Conservation (phyloP, 1,284 basidiomycete species). For the Schizophyllum amplum region DNA sequence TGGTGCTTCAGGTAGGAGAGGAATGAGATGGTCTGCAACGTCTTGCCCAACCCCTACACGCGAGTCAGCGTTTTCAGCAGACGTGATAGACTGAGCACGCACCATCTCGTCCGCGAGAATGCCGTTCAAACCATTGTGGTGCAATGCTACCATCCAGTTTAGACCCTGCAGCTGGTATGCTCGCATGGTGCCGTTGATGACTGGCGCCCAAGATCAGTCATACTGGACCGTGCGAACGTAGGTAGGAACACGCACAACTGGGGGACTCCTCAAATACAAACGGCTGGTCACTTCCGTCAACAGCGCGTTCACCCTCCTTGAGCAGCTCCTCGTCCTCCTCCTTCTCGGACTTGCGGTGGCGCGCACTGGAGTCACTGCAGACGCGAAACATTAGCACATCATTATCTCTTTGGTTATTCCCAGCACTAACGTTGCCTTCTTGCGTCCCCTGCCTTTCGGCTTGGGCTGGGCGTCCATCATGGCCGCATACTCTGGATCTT, state of each 20-base stretch:
- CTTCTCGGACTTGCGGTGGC: conserved; percentile 94
- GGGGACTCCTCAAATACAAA: conserved; percentile 92
- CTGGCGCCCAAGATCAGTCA: conserved; percentile 30
- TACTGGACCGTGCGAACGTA: not conserved
- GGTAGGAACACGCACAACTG: conserved; percentile 45
- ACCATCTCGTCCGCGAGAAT: conserved; percentile 96
- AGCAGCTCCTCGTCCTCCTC: conserved; percentile 96
- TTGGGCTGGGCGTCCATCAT: conserved; percentile 82
- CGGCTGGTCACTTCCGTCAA: conserved; percentile 76
- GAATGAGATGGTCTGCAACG: conserved; percentile 96
- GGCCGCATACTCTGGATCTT: conserved; percentile 91
- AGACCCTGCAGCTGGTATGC: conserved; percentile 94
- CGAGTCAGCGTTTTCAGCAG: not conserved
- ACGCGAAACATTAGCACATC: too few relatives aligned
- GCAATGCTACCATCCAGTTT: conserved; percentile 94
- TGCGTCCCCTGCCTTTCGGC: conserved; percentile 73
- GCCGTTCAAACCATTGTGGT: conserved; percentile 90
- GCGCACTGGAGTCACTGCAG: conserved; percentile 61
- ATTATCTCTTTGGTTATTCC: too few relatives aligned
- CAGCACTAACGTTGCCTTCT: conserved; percentile 70
- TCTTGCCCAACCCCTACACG: conserved; percentile 92
- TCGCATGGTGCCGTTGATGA: conserved; percentile 87
- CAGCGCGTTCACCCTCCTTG: conserved; percentile 77
- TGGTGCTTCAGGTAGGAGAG: conserved; percentile 91
- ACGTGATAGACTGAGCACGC: conserved; percentile 13